phyloP scores from a whole-genome alignment of 2,329 filamentous ascomycete species.

The Leptosphaerulina australis region DNA sequence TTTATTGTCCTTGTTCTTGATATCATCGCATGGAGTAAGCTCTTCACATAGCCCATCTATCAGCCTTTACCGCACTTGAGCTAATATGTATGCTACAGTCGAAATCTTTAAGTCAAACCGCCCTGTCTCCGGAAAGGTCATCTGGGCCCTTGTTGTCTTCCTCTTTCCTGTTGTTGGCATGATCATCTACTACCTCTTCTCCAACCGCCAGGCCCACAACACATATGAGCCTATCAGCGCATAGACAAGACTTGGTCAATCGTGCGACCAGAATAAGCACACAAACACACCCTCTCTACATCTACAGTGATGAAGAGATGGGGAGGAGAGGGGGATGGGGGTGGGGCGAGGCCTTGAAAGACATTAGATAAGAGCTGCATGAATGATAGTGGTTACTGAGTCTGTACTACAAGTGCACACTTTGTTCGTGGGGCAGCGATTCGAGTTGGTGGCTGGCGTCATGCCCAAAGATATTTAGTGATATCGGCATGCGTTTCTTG shows the following conservation, averaged over 20 bases:
- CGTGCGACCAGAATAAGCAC: not conserved
- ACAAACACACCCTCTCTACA: not conserved
- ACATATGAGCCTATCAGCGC: slow-evolving; percentile 59
- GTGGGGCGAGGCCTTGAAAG: not conserved
- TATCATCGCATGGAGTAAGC: slow-evolving; percentile 67
- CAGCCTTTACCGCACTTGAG: not conserved
- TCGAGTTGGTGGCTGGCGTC: slow-evolving; percentile 1
- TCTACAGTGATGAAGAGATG: not conserved
- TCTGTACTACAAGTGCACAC: not conserved
- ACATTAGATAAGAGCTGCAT: not conserved
- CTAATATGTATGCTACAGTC: slow-evolving; percentile 52
- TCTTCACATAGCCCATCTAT: not conserved
- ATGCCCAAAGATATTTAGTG: slow-evolving; percentile 1
- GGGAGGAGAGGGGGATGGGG: no score
- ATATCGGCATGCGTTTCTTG: not conserved
- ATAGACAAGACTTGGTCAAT: slow-evolving; percentile 12
- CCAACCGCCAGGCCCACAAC: slow-evolving; percentile 64
- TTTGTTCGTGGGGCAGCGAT: not conserved
- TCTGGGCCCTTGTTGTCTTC: slow-evolving; percentile 69
- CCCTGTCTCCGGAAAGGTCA: slow-evolving; percentile 61
- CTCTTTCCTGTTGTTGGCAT: slow-evolving; percentile 68
- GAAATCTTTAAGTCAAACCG: slow-evolving; percentile 70
- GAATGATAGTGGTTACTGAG: not conserved
- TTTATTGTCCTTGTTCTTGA: slow-evolving; percentile 67
- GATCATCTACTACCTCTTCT: slow-evolving; percentile 69